Evolutionary conservation across 805 yeast genomes (phyloP).

Genomic region (Suhomyces sp.): DNA sequence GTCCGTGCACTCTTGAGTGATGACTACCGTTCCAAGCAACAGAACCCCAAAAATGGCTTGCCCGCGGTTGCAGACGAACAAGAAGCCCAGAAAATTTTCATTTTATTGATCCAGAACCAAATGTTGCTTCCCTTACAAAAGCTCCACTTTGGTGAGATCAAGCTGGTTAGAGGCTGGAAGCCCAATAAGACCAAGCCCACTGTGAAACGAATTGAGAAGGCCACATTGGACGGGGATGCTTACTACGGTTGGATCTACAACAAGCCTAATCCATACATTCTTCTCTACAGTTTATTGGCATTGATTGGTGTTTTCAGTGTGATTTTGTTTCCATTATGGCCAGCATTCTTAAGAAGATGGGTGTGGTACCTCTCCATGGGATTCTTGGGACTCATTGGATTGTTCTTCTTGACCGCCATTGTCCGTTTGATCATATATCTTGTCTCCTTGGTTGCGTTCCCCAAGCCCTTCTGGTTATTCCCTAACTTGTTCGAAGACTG

Average conservation of each 20-base stretch:
- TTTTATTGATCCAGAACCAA: constrained; percentile 68
- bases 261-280: constrained; percentile 65
- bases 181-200: constrained; percentile 68
- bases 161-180: constrained; percentile 50
- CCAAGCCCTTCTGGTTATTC: constrained; percentile 90
- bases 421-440: constrained; percentile 70
- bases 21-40: constrained; percentile 58
- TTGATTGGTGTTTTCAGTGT: constrained; percentile 62
- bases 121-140: constrained; percentile 75
- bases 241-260: constrained; percentile 85
- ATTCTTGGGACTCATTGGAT: constrained; percentile 66
- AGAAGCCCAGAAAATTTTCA: constrained; percentile 62
- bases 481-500: constrained; percentile 96
- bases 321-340: constrained; percentile 94
- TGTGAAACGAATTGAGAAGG: constrained; percentile 53
- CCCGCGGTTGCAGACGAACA: constrained; percentile 46
- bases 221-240: constrained; percentile 59
- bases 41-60: constrained; percentile 44
- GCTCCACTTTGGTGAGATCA: constrained; percentile 65
- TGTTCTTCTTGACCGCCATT: constrained; percentile 76
- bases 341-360: constrained; percentile 79
- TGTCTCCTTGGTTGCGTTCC: constrained; percentile 54
- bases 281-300: constrained; percentile 63
- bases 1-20: constrained; percentile 72
- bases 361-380: constrained; percentile 89